Evolutionary conservation across 768 basidiomycete genomes (phyloP).

Genomic region (Pisolithus sp.): DNA sequence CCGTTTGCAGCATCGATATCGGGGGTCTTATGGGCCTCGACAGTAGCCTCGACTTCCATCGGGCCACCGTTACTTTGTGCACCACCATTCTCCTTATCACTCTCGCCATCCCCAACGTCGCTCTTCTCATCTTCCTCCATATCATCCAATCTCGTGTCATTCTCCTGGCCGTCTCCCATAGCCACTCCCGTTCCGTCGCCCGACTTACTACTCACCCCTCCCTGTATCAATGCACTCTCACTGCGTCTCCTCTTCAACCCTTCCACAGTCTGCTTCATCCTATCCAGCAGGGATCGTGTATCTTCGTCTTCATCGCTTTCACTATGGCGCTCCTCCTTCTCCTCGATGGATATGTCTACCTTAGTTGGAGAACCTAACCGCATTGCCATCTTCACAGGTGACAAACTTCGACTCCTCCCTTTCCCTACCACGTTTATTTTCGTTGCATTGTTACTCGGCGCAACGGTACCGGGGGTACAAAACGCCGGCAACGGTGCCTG

Average conservation of each 20-base stretch:
- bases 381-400: slow-evolving; percentile 2
- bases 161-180: slow-evolving; percentile 31
- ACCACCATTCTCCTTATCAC: slow-evolving; percentile 10
- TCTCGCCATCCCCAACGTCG: neutral
- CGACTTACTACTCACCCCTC: slow-evolving; percentile 29
- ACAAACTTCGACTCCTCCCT: neutral
- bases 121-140: neutral
- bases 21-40: neutral
- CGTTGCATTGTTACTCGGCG: too few relatives aligned
- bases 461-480: neutral
- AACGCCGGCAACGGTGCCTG: neutral
- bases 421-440: too few relatives aligned
- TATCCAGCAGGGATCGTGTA: slow-evolving; percentile 28
- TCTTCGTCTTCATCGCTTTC: slow-evolving; percentile 28
- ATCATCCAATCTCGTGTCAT: slow-evolving; percentile 2
- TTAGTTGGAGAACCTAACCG: slow-evolving; percentile 4
- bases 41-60: neutral
- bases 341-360: slow-evolving; percentile 9
- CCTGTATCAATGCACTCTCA: slow-evolving; percentile 13
- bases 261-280: slow-evolving; percentile 33
- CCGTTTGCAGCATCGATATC: neutral
- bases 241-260: slow-evolving; percentile 27
- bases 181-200: slow-evolving; percentile 41
- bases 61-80: neutral
- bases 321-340: slow-evolving; percentile 3